Evolutionary conservation across 352 stramenopile species (phyloP).

Genomic region (Pseudoperonospora humuli): DNA sequence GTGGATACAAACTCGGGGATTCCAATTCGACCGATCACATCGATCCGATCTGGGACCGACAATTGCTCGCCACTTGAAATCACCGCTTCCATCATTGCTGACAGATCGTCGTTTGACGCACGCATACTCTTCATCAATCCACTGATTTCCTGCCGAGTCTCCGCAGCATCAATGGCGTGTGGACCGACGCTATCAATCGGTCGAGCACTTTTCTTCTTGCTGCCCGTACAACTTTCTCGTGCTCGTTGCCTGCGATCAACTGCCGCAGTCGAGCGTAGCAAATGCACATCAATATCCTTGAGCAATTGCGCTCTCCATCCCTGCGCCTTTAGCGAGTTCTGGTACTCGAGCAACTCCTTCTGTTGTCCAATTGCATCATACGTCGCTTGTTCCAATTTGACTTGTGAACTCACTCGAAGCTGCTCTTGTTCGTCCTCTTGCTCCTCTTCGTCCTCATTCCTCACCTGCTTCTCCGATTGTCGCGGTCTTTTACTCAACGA

Average conservation of each 20-base stretch:
- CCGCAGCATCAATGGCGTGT: conserved; percentile 14
- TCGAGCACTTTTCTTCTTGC: conserved; percentile 5
- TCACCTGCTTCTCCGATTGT: conserved; percentile 4
- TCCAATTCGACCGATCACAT: conserved; percentile 15
- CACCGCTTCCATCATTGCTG: conserved; percentile 17
- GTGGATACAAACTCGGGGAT: conserved; percentile 25
- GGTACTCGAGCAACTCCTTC: conserved; percentile 19
- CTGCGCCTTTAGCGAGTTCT: conserved; percentile 15
- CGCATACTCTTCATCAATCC: conserved; percentile 17
- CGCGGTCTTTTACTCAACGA: conserved; percentile 1
- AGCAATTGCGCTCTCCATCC: conserved; percentile 26
- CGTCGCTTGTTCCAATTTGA: conserved; percentile 11
- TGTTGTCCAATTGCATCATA: conserved; percentile 10
- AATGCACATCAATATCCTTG: conserved; percentile 24
- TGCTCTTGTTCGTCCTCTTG: conserved; percentile 6
- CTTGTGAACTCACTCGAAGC: conserved; percentile 7
- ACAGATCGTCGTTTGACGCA: conserved; percentile 21
- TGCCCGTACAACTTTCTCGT: background rate
- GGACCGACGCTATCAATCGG: conserved; percentile 13
- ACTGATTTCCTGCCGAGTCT: conserved; percentile 23
- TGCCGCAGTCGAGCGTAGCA: conserved; percentile 17
- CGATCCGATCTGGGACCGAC: conserved; percentile 18
- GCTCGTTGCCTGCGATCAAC: conserved; percentile 16
- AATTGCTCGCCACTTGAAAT: conserved; percentile 17
- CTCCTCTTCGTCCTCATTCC: background rate